Evolutionary conservation across 495 filamentous ascomycete species (phyloP).

Genomic region (Neurospora sp.): DNA sequence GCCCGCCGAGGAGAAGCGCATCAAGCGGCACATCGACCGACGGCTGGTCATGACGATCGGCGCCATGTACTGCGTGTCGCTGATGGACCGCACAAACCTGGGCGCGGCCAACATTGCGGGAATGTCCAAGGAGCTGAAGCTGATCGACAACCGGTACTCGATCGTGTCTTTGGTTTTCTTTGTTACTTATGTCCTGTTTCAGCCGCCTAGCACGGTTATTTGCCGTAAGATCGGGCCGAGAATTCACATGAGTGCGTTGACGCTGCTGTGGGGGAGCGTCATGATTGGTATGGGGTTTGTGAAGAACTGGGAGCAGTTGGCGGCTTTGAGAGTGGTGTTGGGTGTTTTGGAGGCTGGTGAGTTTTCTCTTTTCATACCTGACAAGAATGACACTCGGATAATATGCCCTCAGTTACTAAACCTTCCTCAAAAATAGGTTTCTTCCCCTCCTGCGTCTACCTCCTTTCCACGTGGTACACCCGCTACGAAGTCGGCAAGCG

Average conservation of each 20-base stretch:
- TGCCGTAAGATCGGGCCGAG: slow-evolving; percentile 53
- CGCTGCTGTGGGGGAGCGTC: slow-evolving; percentile 33
- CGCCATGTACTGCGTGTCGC: slow-evolving; percentile 52
- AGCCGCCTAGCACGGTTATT: slow-evolving; percentile 48
- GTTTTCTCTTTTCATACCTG: background rate
- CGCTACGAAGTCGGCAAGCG: slow-evolving; percentile 56
- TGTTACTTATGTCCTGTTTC: slow-evolving; percentile 53
- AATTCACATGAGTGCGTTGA: slow-evolving; percentile 43
- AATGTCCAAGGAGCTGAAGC: slow-evolving; percentile 44
- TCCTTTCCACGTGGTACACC: slow-evolving; percentile 56
- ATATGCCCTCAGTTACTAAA: background rate
- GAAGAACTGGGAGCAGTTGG: slow-evolving; percentile 38
- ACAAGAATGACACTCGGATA: background rate
- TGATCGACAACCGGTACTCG: slow-evolving; percentile 39
- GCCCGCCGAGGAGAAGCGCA: slow-evolving; percentile 24
- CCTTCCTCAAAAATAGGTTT: slow-evolving; percentile 24
- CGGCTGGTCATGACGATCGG: slow-evolving; percentile 56
- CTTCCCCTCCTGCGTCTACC: slow-evolving; percentile 53
- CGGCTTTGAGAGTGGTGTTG: slow-evolving; percentile 46
- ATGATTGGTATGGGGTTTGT: slow-evolving; percentile 59
- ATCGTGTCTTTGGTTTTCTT: slow-evolving; percentile 58
- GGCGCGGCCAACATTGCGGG: slow-evolving; percentile 52
- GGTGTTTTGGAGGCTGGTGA: slow-evolving; percentile 55
- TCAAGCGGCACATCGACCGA: slow-evolving; percentile 52
- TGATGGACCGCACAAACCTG: slow-evolving; percentile 65